Evolutionary conservation across 306 rosid genomes (phyloP), one percentile per base, ranked within the genome.

Genomic region (Senna tora): DNA sequence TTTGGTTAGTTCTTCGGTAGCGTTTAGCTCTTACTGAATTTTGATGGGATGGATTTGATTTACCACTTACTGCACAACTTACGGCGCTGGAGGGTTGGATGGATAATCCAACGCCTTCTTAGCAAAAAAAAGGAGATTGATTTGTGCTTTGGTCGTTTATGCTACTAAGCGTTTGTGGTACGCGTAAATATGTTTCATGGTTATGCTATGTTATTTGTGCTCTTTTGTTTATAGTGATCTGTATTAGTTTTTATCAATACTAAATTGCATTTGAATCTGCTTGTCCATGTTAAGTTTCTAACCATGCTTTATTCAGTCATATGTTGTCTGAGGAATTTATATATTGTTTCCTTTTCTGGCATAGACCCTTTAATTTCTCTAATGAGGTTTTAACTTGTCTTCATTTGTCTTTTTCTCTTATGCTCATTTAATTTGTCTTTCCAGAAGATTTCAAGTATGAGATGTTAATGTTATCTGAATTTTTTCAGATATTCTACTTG

Each of bases 401-500:
- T 45, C 17, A 8, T 43, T 25, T 38, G 21, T 15, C 12, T n/a
- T 45, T 36, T 28, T 63, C 30, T 12, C 25, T 41, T 12, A 0
- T 19, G 32, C 19, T 19, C 10, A 20, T 39, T 19, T 39, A 9
- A 11, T 20, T 63, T 60, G 9, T 16, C 7, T 60, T 6, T 11
- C 69, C 13, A 21, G 36, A 65, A 25, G n/a, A 21, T 6, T 15
- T 21, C 13, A 11, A 46, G 71, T 30, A 30, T 16, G 9, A 15
- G 25, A n/a, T 66, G 57, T 46, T 1, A 46, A 0, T 9, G 6
- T 47, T 16, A 15, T 16, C 10, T 61, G 43, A 16, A 0, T 15
- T n/a, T 65, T 55, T 47, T 16, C 57, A 66, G 71, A 46, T 61
- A 46, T 47, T 34, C 57, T 30, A 25, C 14, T 45, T 22, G 55